A percentile compares a stretch with the other conserved stretches of the same genome.
These are phyloP conservation scores for Hypoxylon sp. DNA, from an alignment of 2,329 filamentous ascomycete genomes.

Conservation along the genomic window DNA sequence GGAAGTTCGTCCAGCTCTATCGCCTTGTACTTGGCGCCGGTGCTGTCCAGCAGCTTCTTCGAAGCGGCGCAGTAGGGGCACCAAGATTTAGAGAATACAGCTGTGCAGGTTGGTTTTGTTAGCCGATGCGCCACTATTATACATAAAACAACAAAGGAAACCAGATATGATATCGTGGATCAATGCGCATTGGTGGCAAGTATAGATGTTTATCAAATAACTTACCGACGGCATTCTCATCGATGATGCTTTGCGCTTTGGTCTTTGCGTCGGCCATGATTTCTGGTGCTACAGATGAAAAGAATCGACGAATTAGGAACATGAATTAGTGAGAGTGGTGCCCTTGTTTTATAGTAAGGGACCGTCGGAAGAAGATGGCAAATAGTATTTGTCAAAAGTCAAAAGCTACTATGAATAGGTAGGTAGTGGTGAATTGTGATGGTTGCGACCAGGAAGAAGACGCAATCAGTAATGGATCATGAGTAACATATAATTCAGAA, in stretches of 20 bases:
- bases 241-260: slow-evolving; percentile 86
- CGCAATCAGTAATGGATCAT: too few species aligned
- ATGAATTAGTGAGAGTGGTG: too few species aligned
- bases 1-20: slow-evolving; percentile 87
- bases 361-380: slow-evolving; percentile 1
- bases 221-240: slow-evolving; percentile 85
- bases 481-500: too few species aligned
- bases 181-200: neutral
- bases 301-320: slow-evolving; percentile 78
- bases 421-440: neutral
- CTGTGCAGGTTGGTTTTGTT: slow-evolving; percentile 51
- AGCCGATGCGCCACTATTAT: slow-evolving; percentile 8
- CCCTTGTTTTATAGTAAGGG: too few species aligned
- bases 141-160: too few species aligned
- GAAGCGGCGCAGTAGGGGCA: slow-evolving; percentile 90
- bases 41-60: slow-evolving; percentile 76
- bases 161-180: too few species aligned
- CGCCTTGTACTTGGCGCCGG: slow-evolving; percentile 75
- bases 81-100: slow-evolving; percentile 96
- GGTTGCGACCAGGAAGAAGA: too few species aligned
- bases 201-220: too few species aligned
- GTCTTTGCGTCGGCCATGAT: slow-evolving; percentile 83
- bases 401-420: too few species aligned
- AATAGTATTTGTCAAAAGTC: slow-evolving; percentile 29
- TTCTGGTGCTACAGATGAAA: slow-evolving; percentile 68